Evolutionary conservation across 2,329 filamentous ascomycete species (phyloP).

Genomic region (Tolypocladium amazonense): DNA sequence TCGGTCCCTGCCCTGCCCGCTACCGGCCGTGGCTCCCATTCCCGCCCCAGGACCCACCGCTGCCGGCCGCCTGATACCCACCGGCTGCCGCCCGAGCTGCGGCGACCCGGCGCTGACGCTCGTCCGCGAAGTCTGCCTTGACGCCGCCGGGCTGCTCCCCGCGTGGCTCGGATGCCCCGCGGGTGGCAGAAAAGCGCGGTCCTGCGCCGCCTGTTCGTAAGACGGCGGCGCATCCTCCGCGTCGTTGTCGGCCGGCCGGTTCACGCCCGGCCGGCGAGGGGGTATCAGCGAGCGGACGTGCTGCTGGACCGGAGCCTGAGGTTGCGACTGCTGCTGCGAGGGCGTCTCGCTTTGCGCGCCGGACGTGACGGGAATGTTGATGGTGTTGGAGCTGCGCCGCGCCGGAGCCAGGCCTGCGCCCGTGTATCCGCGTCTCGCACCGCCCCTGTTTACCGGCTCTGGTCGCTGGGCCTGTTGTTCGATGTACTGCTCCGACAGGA

Average conservation of each 20-base stretch:
- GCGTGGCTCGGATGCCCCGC: constrained; percentile 39
- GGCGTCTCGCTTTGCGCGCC: constrained; percentile 2
- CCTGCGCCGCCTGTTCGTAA: constrained; percentile 46
- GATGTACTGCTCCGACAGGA: constrained; percentile 60
- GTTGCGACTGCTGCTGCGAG: background rate
- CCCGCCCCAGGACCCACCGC: constrained; percentile 12
- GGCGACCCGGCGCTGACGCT: background rate
- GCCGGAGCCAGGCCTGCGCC: constrained; percentile 4
- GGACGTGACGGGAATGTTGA: constrained; percentile 5
- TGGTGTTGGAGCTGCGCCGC: constrained; percentile 14
- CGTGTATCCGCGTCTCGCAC: constrained; percentile 3
- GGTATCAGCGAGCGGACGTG: constrained; percentile 33
- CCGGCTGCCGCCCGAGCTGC: constrained; percentile 2
- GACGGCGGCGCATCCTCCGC: constrained; percentile 44
- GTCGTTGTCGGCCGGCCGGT: constrained; percentile 24
- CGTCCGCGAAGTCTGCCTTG: constrained; percentile 2
- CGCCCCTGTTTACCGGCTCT: constrained; percentile 11
- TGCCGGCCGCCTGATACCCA: constrained; percentile 12
- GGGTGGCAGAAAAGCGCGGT: constrained; percentile 40
- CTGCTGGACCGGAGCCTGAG: constrained; percentile 6
- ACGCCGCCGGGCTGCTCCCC: constrained; percentile 19
- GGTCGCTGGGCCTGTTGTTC: constrained; percentile 45
- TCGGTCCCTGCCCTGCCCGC: constrained; percentile 12
- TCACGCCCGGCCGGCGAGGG: constrained; percentile 24
- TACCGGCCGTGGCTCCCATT: constrained; percentile 3